Evolutionary conservation across 2,329 filamentous ascomycete genomes (phyloP), one percentile per base, ranked within the genome.

Genomic region (Alternaria gaisen): DNA sequence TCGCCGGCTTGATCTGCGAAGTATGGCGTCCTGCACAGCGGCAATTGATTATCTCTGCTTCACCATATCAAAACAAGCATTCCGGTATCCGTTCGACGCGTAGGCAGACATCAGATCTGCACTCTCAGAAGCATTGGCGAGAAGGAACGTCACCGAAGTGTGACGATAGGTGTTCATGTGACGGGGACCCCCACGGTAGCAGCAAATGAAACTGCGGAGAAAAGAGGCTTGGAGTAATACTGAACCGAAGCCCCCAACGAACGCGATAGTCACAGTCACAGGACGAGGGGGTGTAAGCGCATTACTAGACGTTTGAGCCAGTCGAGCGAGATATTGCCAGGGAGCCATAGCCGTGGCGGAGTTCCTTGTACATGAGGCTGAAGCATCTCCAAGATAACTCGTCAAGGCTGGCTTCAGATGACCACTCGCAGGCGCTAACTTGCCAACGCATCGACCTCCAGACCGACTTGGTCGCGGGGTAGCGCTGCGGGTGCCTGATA

Each of bases 391-490:
- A 69, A 36, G 56, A 51, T 64, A 53, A 71, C 68, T 71, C 63
- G 73, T 63, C 65, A 51, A 67, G 68, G 66, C 61, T 65, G 59
- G 44, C 53, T 70, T 68, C 76, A 78, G 76, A 77, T 77, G 76
- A 78, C 75, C 67, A 61, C 57, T 58, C 70, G 75, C 72, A 74
- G 63, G 70, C 74, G 74, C 74, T 76, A 77, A 72, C 41, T 32
- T 76, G 76, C 73, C 76, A 79, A 63, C 76, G 76, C 76, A 78
- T 77, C 73, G 61, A 69, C 66, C 69, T 68, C 66, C 72, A 75
- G 67, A 75, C 74, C 73, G 71, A 71, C 65, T 60, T 61, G 63
- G 67, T 67, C 69, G 70, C 71, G 71, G 69, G 66, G 71, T 72
- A 71, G 66, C 59, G 68, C 69, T 68, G 70, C 71, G 67, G 76